These are phyloP conservation scores for Clonostachys rosea DNA, from an alignment of 2,329 filamentous ascomycete species.

Conservation along the genomic window DNA sequence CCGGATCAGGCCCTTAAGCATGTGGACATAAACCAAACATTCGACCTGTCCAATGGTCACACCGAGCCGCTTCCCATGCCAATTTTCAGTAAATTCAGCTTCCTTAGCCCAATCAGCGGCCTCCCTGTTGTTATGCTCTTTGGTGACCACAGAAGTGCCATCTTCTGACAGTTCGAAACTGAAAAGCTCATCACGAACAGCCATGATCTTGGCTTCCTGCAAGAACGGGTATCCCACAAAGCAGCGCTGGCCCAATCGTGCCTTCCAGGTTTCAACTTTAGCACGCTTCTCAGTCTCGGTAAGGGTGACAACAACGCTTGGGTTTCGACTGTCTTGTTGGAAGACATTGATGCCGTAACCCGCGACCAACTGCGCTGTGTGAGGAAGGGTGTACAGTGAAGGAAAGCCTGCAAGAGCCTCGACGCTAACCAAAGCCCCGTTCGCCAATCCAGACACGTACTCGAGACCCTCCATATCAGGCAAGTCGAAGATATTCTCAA, in stretches of 20 bases:
- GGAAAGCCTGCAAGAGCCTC: slow-evolving; percentile 92
- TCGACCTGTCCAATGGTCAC: slow-evolving; percentile 85
- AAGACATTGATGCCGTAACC: slow-evolving; percentile 92
- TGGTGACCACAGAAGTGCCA: slow-evolving; percentile 59
- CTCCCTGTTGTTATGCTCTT: slow-evolving; percentile 69
- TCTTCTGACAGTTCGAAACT: slow-evolving; percentile 71
- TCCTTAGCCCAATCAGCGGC: slow-evolving; percentile 83
- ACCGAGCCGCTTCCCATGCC: slow-evolving; percentile 87
- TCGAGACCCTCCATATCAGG: slow-evolving; percentile 88
- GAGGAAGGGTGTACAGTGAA: slow-evolving; percentile 79
- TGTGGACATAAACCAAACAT: slow-evolving; percentile 85
- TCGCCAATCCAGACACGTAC: slow-evolving; percentile 76
- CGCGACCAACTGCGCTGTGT: slow-evolving; percentile 64
- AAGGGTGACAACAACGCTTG: slow-evolving; percentile 90
- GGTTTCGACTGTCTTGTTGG: slow-evolving; percentile 91
- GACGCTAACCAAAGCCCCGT: slow-evolving; percentile 76
- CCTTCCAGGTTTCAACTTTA: slow-evolving; percentile 67
- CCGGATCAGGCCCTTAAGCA: slow-evolving; percentile 86
- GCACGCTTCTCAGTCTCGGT: slow-evolving; percentile 68
- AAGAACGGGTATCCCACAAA: slow-evolving; percentile 94
- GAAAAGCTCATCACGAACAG: slow-evolving; percentile 90
- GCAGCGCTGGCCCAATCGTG: slow-evolving; percentile 78
- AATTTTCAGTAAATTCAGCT: slow-evolving; percentile 74
- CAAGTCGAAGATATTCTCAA: slow-evolving; percentile 94
- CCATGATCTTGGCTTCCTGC: slow-evolving; percentile 85